These are phyloP conservation scores for Lipomyces yamadae DNA, from an alignment of 805 yeast species.

Conservation along the genomic window DNA sequence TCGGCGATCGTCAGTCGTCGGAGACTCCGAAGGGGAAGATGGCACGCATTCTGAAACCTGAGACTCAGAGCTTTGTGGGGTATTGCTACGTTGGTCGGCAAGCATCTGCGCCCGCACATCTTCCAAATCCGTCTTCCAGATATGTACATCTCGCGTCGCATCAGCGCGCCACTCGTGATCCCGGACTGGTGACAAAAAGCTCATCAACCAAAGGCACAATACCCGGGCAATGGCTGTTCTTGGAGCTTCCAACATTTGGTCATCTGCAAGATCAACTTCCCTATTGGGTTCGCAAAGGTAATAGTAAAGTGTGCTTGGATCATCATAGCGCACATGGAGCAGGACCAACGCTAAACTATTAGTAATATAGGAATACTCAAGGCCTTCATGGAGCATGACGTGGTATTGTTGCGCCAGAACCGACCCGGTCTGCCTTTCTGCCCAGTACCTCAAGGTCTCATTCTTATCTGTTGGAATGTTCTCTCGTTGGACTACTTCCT, in stretches of 20 bases:
- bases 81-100: not conserved
- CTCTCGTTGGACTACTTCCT: not conserved
- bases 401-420: not conserved
- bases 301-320: conserved; percentile 7
- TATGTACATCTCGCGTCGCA: not conserved
- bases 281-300: conserved; percentile 3
- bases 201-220: conserved; percentile 9
- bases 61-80: not conserved
- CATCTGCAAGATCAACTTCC: conserved; percentile 5
- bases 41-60: not conserved
- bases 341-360: not conserved
- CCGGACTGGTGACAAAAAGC: not conserved
- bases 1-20: not conserved
- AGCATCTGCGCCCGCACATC: not conserved
- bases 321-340: not conserved
- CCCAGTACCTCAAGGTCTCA: not conserved
- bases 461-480: not conserved
- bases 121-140: not conserved
- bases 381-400: not conserved
- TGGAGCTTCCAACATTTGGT: not conserved
- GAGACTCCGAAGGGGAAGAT: not conserved
- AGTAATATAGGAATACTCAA: conserved; percentile 7
- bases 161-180: not conserved
- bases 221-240: not conserved
- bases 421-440: not conserved